phyloP scores from a whole-genome alignment of 2,329 filamentous ascomycete species.

The Fusarium sp. region DNA sequence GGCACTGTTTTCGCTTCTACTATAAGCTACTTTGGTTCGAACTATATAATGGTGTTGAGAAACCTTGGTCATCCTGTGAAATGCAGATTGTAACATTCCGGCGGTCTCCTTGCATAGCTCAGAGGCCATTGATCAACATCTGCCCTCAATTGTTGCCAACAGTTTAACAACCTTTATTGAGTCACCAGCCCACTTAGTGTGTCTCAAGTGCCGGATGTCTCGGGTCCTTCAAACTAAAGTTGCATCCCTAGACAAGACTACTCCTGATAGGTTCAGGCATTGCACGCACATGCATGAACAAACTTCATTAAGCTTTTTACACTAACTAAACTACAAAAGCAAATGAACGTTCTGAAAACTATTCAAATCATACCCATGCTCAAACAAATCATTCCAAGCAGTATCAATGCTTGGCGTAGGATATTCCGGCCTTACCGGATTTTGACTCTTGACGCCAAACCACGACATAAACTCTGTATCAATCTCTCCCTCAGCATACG shows the following conservation, averaged over 20 bases:
- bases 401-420: slow-evolving; percentile 43
- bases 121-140: too few species aligned
- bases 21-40: not conserved
- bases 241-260: not conserved
- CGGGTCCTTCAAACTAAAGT: not conserved
- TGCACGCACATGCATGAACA: not conserved
- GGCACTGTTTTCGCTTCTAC: slow-evolving; percentile 10
- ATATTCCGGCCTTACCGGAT: slow-evolving; percentile 37
- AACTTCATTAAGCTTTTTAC: not conserved
- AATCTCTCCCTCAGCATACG: slow-evolving; percentile 33
- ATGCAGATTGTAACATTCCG: too few species aligned
- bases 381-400: slow-evolving; percentile 44
- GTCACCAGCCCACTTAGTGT: too few species aligned
- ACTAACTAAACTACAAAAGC: slow-evolving; percentile 15
- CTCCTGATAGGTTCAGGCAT: not conserved
- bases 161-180: too few species aligned
- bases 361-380: slow-evolving; percentile 41
- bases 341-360: slow-evolving; percentile 37
- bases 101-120: too few species aligned
- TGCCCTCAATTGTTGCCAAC: too few species aligned
- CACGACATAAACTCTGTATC: slow-evolving; percentile 46
- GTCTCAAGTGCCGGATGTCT: not conserved
- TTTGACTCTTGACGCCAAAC: slow-evolving; percentile 43
- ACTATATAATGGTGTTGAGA: not conserved
- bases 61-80: not conserved